phyloP scores from a whole-genome alignment of 2,329 filamentous ascomycete species.

The Dactylellina sp. region DNA sequence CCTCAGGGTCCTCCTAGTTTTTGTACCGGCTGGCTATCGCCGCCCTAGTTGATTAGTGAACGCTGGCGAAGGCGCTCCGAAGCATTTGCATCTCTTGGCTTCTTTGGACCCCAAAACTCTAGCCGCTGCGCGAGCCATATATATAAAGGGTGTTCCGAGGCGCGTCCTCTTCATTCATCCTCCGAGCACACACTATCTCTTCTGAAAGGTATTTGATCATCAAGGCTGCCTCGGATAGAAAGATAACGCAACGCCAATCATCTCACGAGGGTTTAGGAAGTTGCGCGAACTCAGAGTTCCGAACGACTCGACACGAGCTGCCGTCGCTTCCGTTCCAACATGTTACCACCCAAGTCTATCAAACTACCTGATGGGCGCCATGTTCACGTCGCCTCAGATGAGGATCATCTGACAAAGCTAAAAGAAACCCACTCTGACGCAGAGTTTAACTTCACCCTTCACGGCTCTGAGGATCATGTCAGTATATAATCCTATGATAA shows the following conservation, averaged over 20 bases:
- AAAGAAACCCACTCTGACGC: slow-evolving; percentile 31
- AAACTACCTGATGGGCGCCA: slow-evolving; percentile 32
- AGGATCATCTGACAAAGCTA: slow-evolving; percentile 35
- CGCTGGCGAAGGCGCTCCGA: slow-evolving; percentile 6
- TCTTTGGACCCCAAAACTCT: background rate
- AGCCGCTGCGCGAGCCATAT: slow-evolving; percentile 5
- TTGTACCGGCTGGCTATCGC: slow-evolving; percentile 14
- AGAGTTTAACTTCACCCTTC: slow-evolving; percentile 49
- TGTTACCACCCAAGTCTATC: slow-evolving; percentile 25
- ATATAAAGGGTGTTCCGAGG: slow-evolving; percentile 6
- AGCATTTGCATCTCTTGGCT: slow-evolving; percentile 8
- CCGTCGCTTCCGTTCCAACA: background rate
- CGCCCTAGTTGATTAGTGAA: slow-evolving; percentile 36
- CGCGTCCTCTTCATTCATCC: background rate
- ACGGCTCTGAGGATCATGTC: slow-evolving; percentile 64
- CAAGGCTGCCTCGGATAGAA: too few relatives aligned
- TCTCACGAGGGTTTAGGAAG: too few relatives aligned
- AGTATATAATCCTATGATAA: slow-evolving; percentile 20
- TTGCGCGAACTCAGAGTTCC: too few relatives aligned
- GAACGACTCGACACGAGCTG: too few relatives aligned
- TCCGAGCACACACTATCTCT: background rate
- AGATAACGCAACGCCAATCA: too few relatives aligned
- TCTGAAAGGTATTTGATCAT: too few relatives aligned
- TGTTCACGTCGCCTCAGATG: slow-evolving; percentile 43
- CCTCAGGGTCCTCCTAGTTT: slow-evolving; percentile 10